Evolutionary conservation across 2,329 filamentous ascomycete species (phyloP), one percentile per base, ranked within the genome.

Genomic region (Grosmannia clavigera): DNA sequence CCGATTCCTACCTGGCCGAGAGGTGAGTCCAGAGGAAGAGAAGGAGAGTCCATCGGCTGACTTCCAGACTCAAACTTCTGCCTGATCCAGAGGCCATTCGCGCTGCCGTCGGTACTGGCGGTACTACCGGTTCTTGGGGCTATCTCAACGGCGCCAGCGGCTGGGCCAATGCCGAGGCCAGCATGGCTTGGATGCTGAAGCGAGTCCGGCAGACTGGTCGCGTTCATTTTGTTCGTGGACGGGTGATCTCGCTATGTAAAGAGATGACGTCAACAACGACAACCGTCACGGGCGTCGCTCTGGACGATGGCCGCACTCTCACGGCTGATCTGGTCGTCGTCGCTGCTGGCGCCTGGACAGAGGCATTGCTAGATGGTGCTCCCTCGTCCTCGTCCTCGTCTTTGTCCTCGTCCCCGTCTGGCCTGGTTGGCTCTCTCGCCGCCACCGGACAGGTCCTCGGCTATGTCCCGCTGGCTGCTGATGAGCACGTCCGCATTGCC

Each of bases 261-360:
- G 27, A 22, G 67, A 14, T 74, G 38, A 35, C 7, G 6, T 7
- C 31, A 22, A 27, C 14, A 25, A 16, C 29, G n/a, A 69, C 70
- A 51, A 70, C 67, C 53, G 74, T 81, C n/a, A 76, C 78, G 0
- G 88, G 88, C 40, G 87, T 73, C 3, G 67, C 66, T 58, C 68
- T 76, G 11, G 64, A 68, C n/a, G 68, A 70, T 58, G 71, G 72
- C 7, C 68, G 72, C 40, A 61, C 70, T 50, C 65, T 77, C 3
- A 66, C 68, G 25, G 74, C 74, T 4, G 87, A 90, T 61, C 77
- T 95, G 9, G 85, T 88, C 40, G 77, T 96, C 60, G 78, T 95
- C 2, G 91, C 92, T 0, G 85, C 91, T 0, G 92, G 92, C 19
- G 91, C 92, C 5, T 97, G 92, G 92, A 90, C 88, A 2, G 82